Evolutionary conservation across 306 rosid species (phyloP).

Genomic region (Pyrus bretschneideri): DNA sequence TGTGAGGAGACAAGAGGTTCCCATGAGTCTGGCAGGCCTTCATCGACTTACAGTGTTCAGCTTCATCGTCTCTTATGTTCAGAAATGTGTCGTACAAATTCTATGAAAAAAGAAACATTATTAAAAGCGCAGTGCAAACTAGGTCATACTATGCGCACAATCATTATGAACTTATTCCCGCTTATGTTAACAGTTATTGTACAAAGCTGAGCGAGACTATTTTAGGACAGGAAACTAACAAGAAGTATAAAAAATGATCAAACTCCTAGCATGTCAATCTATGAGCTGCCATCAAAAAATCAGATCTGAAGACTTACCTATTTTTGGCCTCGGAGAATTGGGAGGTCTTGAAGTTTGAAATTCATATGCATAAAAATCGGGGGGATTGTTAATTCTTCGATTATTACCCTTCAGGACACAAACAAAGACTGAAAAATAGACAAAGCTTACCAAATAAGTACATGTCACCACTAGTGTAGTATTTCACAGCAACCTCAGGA

Average conservation of each 20-base stretch:
- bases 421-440: slow-evolving; percentile 10
- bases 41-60: slow-evolving; percentile 97
- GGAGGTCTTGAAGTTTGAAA: slow-evolving; percentile 91
- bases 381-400: slow-evolving; percentile 21
- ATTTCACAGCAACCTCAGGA: slow-evolving; percentile 85
- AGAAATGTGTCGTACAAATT: slow-evolving; percentile 80
- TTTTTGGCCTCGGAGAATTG: slow-evolving; percentile 82
- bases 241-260: background rate
- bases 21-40: slow-evolving; percentile 91
- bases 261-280: background rate
- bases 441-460: slow-evolving; percentile 75
- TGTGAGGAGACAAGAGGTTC: slow-evolving; percentile 88
- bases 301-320: slow-evolving; percentile 43
- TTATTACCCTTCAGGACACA: background rate
- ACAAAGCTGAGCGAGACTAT: background rate
- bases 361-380: slow-evolving; percentile 55
- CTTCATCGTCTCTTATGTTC: slow-evolving; percentile 93
- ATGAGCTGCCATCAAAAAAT: background rate
- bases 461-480: slow-evolving; percentile 81
- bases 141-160: background rate
- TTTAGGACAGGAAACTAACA: background rate
- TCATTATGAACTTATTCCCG: background rate
- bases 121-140: background rate
- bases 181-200: too few species aligned
- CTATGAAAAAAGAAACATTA: slow-evolving; percentile 33